Evolutionary conservation across 257 asterid genomes (phyloP).

Genomic region (Agastache rugosa): DNA sequence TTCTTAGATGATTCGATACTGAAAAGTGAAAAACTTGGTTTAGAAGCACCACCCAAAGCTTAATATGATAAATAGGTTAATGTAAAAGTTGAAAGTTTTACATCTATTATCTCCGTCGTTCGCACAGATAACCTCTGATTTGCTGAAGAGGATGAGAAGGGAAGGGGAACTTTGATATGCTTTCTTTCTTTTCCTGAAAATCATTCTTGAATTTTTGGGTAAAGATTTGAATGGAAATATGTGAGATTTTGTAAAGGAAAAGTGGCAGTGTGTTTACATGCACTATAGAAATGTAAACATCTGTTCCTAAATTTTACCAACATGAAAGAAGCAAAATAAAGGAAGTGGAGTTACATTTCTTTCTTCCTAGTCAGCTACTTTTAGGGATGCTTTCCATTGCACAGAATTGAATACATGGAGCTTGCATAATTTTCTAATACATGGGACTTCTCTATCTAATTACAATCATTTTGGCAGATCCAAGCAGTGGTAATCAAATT

Average conservation of each 20-base stretch:
- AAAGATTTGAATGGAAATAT: background rate
- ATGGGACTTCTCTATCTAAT: background rate
- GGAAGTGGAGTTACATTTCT: background rate
- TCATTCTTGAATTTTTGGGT: background rate
- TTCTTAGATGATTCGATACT: background rate
- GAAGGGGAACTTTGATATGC: background rate
- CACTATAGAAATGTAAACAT: background rate
- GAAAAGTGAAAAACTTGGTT: background rate
- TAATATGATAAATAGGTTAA: too few species aligned
- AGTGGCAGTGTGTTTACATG: background rate
- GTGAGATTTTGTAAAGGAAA: background rate
- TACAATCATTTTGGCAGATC: background rate
- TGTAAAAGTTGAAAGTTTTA: background rate
- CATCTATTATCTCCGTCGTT: background rate
- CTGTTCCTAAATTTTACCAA: background rate
- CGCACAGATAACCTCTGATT: background rate
- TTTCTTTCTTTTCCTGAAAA: background rate
- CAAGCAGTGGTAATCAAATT: background rate
- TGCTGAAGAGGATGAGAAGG: background rate
- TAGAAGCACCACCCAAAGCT: background rate
- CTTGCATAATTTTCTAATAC: background rate
- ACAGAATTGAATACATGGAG: background rate
- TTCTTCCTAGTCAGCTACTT: background rate
- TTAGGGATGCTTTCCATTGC: background rate
- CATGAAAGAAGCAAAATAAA: background rate